Base-by-base conservation (phyloP, 2,329 filamentous ascomycete species). In the Cryphonectria carpinicola region DNA sequence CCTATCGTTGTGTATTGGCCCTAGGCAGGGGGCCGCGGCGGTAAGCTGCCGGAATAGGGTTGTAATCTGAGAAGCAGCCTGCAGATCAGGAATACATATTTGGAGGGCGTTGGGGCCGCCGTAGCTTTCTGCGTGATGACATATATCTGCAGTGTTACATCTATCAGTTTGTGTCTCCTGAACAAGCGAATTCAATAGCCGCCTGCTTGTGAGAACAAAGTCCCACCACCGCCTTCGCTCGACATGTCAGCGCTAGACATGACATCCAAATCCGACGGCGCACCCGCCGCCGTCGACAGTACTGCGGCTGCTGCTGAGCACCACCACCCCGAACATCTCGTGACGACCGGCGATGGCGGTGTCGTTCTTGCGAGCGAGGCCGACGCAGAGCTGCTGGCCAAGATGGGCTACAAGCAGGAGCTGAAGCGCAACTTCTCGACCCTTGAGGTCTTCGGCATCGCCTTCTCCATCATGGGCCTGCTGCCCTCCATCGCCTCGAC, bases 401-500 rank as follows among this genome's bases (percentile, higher is more conserved):
- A 69, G 71, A 73, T 73, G 71, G 71, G 71, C 65, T 82, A 82
- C 76, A 81, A 89, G 76, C 88, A 90, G 78, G 88, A 91, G 76
- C 81, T 90, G 46, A 84, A 85, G 62, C 83, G 88, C 25, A 89
- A 89, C 74, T 90, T 90, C 76, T 86, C 86, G 4, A 88, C 87
- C 72, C 80, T 89, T n/a, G 87, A 90, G 76, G 84, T 90, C 25
- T 90, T 90, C 74, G 88, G 86, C 39, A 85, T 88, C 71, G 86
- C 85, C 3, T 88, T 88, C 71, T 84, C 83, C 75, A 87, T 90
- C 74, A 90, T 90, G 87, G 87, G 88, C 1, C 77, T 90, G 8
- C 79, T 90, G 1, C 87, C 88, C 1, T 89, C 87, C 4, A 89
- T 90, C 72, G 87, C 88, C 7, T 86, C 85, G 41, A 89, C 88